Base-by-base conservation (phyloP, 1,139 yeast genomes). In the Taphrina deformans region DNA sequence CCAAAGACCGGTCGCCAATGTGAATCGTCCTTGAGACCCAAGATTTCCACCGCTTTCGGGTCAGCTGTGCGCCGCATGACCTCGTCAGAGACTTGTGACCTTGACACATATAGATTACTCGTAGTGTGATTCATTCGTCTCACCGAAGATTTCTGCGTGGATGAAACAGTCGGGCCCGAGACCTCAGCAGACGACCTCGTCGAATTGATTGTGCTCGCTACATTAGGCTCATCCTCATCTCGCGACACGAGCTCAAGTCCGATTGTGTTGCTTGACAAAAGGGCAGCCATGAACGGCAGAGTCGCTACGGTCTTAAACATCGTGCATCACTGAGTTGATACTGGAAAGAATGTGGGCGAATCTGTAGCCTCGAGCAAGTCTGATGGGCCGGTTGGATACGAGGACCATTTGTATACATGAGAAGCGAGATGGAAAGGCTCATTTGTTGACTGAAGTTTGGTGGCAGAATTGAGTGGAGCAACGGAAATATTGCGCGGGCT, bases 291-390 rank as follows among this genome's bases (percentile, higher is more conserved):
- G 18, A 31, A 51, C 1, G 55, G 55, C 9, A 33, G 44, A 1
- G 55, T 51, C 7, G 55, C 55, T 6, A 33, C 44, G 1, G 55
- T 51, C 44, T 51, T 51, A 33, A 21, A 51, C 55, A 51, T 51
- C 10, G 21, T 12, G 31, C 55, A 33, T 51, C 9, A n/a, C 10
- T 48, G 4, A n/a, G 26, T 33, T 29, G 6, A 6, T 29, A 29
- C 10, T 6, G 33, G 33, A 29, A 29, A 10, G 10, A 6, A 10
- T 6, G 33, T 10, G 33, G 10, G 33, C 33, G 33, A 29, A 29
- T n/a, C n/a, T n/a, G n/a, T n/a, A n/a, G n/a, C n/a, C n/a, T n/a
- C n/a, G n/a, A n/a, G n/a, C n/a, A n/a, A n/a, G n/a, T n/a, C n/a
- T n/a, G n/a, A n/a, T n/a, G n/a, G n/a, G n/a, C n/a, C n/a, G n/a